These are phyloP conservation scores for Chaetomiaceae sp. DNA, from an alignment of 2,329 filamentous ascomycete genomes.

Conservation along the genomic window DNA sequence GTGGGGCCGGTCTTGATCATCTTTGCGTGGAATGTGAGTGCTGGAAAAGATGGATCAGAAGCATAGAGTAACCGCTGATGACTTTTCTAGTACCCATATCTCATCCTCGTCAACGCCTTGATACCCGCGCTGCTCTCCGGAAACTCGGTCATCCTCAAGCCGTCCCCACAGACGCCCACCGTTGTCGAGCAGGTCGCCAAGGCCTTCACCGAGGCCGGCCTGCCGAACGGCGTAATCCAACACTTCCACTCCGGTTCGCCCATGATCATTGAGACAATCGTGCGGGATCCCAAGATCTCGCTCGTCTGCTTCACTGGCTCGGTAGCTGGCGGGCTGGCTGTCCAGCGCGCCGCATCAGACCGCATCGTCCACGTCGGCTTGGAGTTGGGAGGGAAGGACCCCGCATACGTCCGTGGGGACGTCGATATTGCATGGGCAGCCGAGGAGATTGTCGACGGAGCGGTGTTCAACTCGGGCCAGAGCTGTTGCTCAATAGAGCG, in stretches of 20 bases:
- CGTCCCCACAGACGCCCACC: constrained; percentile 90
- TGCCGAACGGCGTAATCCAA: constrained; percentile 80
- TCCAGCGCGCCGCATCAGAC: constrained; percentile 79
- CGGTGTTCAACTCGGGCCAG: constrained; percentile 98
- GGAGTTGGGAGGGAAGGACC: constrained; percentile 92
- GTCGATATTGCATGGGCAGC: constrained; percentile 89
- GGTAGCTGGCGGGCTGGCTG: constrained; percentile 77
- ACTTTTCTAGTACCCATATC: constrained; percentile 73
- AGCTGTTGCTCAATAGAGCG: constrained; percentile 92
- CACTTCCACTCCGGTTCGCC: constrained; percentile 87
- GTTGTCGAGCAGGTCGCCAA: constrained; percentile 78
- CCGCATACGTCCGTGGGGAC: constrained; percentile 81
- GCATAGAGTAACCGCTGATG: neutral
- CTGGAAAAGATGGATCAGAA: neutral
- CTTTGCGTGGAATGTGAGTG: constrained; percentile 90
- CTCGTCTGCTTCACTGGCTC: constrained; percentile 93
- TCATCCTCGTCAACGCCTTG: constrained; percentile 88
- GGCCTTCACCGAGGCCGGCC: constrained; percentile 73
- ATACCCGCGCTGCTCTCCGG: constrained; percentile 87
- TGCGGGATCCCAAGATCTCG: constrained; percentile 70
- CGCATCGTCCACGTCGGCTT: constrained; percentile 82
- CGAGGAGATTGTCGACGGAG: constrained; percentile 89
- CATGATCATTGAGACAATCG: constrained; percentile 69
- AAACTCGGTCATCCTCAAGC: constrained; percentile 90
- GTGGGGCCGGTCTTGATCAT: constrained; percentile 84